Evolutionary conservation across 257 asterid genomes (phyloP).

Genomic region (Fraxinus excelsior): DNA sequence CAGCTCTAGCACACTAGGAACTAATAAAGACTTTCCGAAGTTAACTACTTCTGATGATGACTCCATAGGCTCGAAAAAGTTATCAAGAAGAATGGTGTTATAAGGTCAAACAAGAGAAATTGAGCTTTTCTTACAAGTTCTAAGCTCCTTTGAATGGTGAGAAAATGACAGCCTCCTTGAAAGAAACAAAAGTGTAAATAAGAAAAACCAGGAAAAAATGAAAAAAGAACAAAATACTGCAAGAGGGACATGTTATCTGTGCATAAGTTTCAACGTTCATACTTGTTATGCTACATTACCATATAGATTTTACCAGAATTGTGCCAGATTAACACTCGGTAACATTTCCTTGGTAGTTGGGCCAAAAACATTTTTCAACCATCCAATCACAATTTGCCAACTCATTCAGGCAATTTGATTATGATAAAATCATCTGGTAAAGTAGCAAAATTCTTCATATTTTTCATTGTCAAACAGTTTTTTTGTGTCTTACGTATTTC

Average conservation of each 20-base stretch:
- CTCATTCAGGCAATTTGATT: too few relatives aligned
- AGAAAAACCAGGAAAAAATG: neutral
- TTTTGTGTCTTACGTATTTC: neutral
- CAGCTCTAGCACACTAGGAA: constrained; percentile 60
- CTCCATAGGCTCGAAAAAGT: constrained; percentile 7
- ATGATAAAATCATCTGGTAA: too few relatives aligned
- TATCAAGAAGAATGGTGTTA: neutral
- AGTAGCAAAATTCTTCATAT: neutral
- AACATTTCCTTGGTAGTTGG: too few relatives aligned
- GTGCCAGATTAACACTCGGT: too few relatives aligned
- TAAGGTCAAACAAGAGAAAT: neutral
- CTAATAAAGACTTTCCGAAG: constrained; percentile 47
- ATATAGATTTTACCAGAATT: too few relatives aligned
- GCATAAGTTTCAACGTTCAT: neutral
- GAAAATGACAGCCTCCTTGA: neutral
- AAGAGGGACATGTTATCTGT: neutral
- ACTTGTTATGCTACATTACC: too few relatives aligned
- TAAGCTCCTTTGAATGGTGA: neutral
- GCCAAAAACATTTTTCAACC: too few relatives aligned
- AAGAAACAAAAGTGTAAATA: neutral
- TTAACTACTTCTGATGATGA: constrained; percentile 19
- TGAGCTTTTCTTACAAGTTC: neutral
- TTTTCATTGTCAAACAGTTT: neutral
- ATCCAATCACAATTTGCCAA: too few relatives aligned
- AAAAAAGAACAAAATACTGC: neutral